These are phyloP conservation scores for Exophiala lecanii-corni DNA, from an alignment of 2,329 filamentous ascomycete species.

Conservation along the genomic window DNA sequence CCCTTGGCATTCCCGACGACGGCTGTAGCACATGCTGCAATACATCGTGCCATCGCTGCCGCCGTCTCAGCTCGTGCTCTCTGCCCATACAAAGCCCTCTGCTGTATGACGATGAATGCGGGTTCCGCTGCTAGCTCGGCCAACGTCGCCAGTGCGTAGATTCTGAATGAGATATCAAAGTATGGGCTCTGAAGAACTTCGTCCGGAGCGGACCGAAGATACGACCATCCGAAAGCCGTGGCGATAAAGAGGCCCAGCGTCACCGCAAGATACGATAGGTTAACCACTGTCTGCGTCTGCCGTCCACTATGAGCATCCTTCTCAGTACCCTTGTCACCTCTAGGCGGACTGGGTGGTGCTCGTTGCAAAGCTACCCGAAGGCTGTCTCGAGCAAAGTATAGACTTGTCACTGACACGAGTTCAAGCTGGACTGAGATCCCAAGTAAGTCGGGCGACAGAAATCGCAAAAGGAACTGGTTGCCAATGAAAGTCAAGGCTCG, in stretches of 20 bases:
- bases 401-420: constrained; percentile 84
- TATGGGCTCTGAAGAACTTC: constrained; percentile 56
- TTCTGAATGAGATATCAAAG: constrained; percentile 52
- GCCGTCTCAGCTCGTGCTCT: constrained; percentile 78
- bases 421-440: constrained; percentile 87
- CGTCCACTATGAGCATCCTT: constrained; percentile 22
- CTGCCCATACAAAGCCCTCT: constrained; percentile 71
- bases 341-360: constrained; percentile 43
- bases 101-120: constrained; percentile 81
- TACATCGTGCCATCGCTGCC: constrained; percentile 73
- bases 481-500: constrained; percentile 82
- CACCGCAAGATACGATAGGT: constrained; percentile 78
- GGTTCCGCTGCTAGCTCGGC: constrained; percentile 83
- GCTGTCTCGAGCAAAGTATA: constrained; percentile 91
- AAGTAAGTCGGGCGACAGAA: constrained; percentile 76
- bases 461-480: constrained; percentile 86
- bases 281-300: constrained; percentile 69
- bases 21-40: constrained; percentile 67
- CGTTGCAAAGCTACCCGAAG: constrained; percentile 87
- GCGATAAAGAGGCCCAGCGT: constrained; percentile 63
- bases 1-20: constrained; percentile 44
- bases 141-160: constrained; percentile 55
- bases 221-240: constrained; percentile 61
- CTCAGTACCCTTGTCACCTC: constrained; percentile 14
- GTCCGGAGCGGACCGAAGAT: constrained; percentile 53